Evolutionary conservation across 1,139 yeast genomes (phyloP).

Genomic region (Hansenula lynferdii): DNA sequence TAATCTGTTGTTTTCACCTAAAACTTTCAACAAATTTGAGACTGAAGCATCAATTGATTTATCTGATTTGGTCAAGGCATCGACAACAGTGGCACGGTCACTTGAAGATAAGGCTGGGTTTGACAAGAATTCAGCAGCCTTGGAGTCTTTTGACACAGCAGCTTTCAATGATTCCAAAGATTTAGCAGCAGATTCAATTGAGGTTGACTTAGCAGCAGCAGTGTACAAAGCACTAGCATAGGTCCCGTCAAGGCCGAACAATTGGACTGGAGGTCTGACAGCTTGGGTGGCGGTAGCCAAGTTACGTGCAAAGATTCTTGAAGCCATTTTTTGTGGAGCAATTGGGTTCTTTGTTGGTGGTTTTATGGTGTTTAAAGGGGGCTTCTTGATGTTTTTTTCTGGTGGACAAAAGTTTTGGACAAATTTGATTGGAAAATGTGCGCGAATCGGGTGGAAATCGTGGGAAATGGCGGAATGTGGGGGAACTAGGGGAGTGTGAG

Average conservation of each 20-base stretch:
- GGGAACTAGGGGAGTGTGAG: neutral
- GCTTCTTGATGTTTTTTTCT: neutral
- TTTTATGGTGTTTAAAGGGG: slow-evolving; percentile 3
- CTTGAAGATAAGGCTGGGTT: slow-evolving; percentile 82
- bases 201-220: slow-evolving; percentile 82
- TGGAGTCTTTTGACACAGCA: slow-evolving; percentile 57
- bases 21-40: slow-evolving; percentile 72
- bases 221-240: slow-evolving; percentile 94
- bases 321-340: slow-evolving; percentile 37
- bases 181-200: slow-evolving; percentile 66
- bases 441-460: neutral
- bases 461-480: neutral
- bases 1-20: slow-evolving; percentile 96
- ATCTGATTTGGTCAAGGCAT: slow-evolving; percentile 49
- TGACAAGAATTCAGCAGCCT: slow-evolving; percentile 54
- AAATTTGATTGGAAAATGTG: slow-evolving; percentile 1
- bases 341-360: slow-evolving; percentile 4
- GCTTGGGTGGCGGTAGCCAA: slow-evolving; percentile 60
- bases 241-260: slow-evolving; percentile 94
- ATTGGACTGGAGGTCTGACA: slow-evolving; percentile 85
- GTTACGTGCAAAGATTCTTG: slow-evolving; percentile 67
- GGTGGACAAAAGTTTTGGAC: neutral
- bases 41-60: slow-evolving; percentile 63
- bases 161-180: slow-evolving; percentile 58
- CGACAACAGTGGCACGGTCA: slow-evolving; percentile 72